These are phyloP conservation scores for Xanthoconium stramineum DNA, from an alignment of 768 basidiomycete genomes.

Conservation along the genomic window DNA sequence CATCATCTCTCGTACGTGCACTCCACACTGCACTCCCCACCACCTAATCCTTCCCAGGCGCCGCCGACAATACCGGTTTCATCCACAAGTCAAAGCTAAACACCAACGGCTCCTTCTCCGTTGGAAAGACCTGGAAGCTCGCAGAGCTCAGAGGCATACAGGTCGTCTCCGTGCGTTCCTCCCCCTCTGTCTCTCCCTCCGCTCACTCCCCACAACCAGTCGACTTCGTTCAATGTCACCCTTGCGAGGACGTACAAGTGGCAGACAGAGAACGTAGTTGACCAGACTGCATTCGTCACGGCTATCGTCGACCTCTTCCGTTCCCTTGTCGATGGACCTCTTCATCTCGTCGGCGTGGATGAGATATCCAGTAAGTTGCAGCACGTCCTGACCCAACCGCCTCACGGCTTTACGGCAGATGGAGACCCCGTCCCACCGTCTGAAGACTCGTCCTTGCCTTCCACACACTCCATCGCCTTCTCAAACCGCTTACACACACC, in stretches of 20 bases:
- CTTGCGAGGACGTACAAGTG: conserved; percentile 89
- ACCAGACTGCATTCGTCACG: conserved; percentile 72
- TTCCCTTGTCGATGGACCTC: conserved; percentile 40
- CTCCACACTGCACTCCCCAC: neutral
- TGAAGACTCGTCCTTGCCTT: neutral
- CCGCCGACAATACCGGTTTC: conserved; percentile 58
- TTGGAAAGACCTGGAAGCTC: conserved; percentile 95
- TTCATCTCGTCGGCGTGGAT: conserved; percentile 60
- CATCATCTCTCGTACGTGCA: conserved; percentile 80
- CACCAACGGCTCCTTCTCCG: conserved; percentile 89
- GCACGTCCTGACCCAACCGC: neutral
- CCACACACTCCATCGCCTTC: neutral
- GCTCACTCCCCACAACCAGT: conserved; percentile 37
- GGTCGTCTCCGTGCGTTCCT: conserved; percentile 62
- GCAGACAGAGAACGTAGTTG: conserved; percentile 72
- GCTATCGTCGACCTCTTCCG: conserved; percentile 63
- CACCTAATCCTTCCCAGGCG: conserved; percentile 40
- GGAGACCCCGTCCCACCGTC: conserved; percentile 4
- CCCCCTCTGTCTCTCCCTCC: conserved; percentile 3
- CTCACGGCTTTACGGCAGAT: conserved; percentile 18
- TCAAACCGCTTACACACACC: conserved; percentile 4
- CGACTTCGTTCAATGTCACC: conserved; percentile 71
- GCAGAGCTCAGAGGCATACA: conserved; percentile 79
- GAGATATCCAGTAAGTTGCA: conserved; percentile 38
- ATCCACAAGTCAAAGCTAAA: conserved; percentile 98